Evolutionary conservation across 2,329 filamentous ascomycete species (phyloP).

Genomic region (Juglanconis oblonga): DNA sequence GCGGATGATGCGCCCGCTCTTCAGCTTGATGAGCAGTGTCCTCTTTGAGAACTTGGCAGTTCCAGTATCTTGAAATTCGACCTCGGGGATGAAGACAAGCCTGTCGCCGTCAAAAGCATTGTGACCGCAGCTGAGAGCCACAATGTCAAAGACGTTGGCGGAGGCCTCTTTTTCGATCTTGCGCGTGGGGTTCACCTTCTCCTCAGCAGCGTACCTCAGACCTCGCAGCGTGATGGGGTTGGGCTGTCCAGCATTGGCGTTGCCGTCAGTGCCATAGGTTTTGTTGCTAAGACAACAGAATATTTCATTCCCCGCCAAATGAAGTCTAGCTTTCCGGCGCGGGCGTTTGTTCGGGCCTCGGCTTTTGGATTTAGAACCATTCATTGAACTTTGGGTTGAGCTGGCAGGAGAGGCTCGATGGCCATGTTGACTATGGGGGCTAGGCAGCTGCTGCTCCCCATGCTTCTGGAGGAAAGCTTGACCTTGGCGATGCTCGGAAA

Average conservation of each 20-base stretch:
- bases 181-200: conserved; percentile 12
- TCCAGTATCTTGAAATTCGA: conserved; percentile 31
- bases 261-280: not conserved
- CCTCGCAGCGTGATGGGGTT: conserved; percentile 20
- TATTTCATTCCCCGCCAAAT: conserved; percentile 26
- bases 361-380: not conserved
- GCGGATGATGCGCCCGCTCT: conserved; percentile 34
- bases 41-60: conserved; percentile 41
- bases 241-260: not conserved
- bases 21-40: conserved; percentile 38
- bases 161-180: not conserved
- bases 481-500: conserved; percentile 38
- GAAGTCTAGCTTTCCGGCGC: conserved; percentile 24
- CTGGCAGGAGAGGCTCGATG: not conserved
- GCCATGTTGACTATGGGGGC: conserved; percentile 16
- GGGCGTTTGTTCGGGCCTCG: conserved; percentile 1
- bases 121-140: conserved; percentile 38
- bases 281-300: conserved; percentile 27
- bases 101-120: conserved; percentile 36
- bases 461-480: conserved; percentile 38
- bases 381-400: not conserved
- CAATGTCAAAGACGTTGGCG: conserved; percentile 12
- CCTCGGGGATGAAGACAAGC: conserved; percentile 44
- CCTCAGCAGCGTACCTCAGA: conserved; percentile 21
- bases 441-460: conserved; percentile 16